Evolutionary conservation across 805 yeast species (phyloP), one percentile per base, ranked within the genome.

Genomic region (Zygosaccharomyces rouxii): DNA sequence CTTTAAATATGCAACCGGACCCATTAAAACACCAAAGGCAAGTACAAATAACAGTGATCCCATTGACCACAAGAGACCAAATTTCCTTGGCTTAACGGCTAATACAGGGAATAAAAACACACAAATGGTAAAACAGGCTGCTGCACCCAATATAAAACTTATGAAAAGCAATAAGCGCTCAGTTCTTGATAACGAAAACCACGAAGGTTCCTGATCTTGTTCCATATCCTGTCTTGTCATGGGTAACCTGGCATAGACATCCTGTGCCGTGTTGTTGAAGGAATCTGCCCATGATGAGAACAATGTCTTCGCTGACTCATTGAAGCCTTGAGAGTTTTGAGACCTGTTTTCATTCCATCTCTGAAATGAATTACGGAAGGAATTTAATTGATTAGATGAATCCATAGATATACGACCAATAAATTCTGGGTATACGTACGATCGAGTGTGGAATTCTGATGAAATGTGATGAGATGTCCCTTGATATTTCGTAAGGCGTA

Each of bases 1-100:
- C 42, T 73, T 71, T 37, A 80, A 53, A 64, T 89, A 94, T 30
- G 83, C 82, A n/a, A 80, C 74, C 0, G 97, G 97, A 0, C 99
- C 99, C 71, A 89, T 97, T 19, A 92, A 70, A 16, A 89, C 80
- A 1, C 96, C 97, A 69, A 94, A 94, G 30, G 96, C 87, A 5
- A 87, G 63, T 16, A 94, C 87, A 68, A 94, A 92, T 39, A 94
- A 69, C 11, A 94, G 62, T 1, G 96, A 86, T 0, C 98, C 99
- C 69, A 92, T 72, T 1, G 96, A 81, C 98, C 99, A 94, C 29
- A 85, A 63, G 56, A 83, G 71, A 10, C 95, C 97, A 64, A 94
- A 92, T 66, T 94, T 94, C 42, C 95, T 75, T 13, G 98, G 99
- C 57, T 86, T 84, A 44, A 89, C 70, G 1, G 96, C 90, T 54